These are phyloP conservation scores for Meyerozyma athensensis DNA, from an alignment of 1,139 yeast species.

Conservation along the genomic window DNA sequence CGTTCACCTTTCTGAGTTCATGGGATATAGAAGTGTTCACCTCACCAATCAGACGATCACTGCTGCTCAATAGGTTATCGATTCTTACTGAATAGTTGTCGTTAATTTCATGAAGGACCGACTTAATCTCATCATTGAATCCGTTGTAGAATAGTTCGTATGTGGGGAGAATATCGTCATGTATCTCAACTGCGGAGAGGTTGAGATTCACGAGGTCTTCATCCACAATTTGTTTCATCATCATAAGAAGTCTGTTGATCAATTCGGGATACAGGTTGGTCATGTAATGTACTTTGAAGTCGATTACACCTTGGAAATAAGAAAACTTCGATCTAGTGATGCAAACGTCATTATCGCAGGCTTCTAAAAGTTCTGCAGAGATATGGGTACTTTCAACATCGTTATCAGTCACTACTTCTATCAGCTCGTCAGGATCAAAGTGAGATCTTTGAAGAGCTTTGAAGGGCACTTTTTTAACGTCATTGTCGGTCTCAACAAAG, in stretches of 20 bases:
- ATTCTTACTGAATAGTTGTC: constrained; percentile 46
- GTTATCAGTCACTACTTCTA: background rate
- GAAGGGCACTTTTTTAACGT: background rate
- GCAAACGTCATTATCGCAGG: background rate
- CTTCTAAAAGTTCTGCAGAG: background rate
- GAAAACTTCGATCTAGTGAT: background rate
- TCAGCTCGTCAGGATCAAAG: background rate
- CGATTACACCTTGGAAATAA: background rate
- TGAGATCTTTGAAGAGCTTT: background rate
- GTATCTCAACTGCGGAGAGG: constrained; percentile 3
- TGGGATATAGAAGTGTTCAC: constrained; percentile 76
- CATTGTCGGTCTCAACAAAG: background rate
- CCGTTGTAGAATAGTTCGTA: constrained; percentile 11
- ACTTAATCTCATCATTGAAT: constrained; percentile 11
- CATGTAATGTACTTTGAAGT: background rate
- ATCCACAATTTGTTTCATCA: background rate
- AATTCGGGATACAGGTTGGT: background rate
- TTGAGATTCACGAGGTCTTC: background rate
- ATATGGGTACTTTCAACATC: too few relatives aligned
- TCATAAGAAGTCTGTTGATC: background rate
- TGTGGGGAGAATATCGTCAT: constrained; percentile 10
- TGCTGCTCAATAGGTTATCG: constrained; percentile 62
- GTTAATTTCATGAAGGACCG: constrained; percentile 10
- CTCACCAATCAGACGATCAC: constrained; percentile 78
- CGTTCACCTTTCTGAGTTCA: constrained; percentile 66